Evolutionary conservation across 1,284 basidiomycete genomes (phyloP).

Genomic region (Ceratobasidium sp.): DNA sequence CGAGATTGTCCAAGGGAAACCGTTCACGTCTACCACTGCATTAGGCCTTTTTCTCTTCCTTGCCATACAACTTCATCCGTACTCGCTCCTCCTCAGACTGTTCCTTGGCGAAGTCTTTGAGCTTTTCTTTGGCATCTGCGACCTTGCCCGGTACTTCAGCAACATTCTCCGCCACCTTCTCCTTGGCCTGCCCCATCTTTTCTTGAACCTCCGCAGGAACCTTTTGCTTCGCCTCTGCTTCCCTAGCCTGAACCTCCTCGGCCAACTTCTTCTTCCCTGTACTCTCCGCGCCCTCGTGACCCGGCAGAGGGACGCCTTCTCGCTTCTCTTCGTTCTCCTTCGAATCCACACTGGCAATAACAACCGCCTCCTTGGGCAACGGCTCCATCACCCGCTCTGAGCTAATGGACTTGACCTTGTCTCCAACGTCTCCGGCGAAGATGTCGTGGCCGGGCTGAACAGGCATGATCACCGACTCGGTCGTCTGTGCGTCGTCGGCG

Average conservation of each 20-base stretch:
- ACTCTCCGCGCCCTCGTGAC: slow-evolving; percentile 32
- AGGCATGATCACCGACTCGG: slow-evolving; percentile 55
- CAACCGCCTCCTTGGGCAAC: slow-evolving; percentile 34
- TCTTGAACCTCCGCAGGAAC: slow-evolving; percentile 21
- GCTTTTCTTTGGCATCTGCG: slow-evolving; percentile 55
- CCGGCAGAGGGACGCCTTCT: slow-evolving; percentile 23
- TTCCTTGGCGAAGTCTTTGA: slow-evolving; percentile 15
- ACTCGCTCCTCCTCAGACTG: slow-evolving; percentile 61
- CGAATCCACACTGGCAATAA: slow-evolving; percentile 22
- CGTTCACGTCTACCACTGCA: background rate
- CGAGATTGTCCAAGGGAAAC: slow-evolving; percentile 29
- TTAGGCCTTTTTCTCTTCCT: slow-evolving; percentile 24
- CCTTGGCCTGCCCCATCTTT: slow-evolving; percentile 7
- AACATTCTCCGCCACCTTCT: slow-evolving; percentile 44
- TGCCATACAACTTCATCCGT: slow-evolving; percentile 63
- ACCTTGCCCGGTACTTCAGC: slow-evolving; percentile 60
- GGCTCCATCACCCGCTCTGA: slow-evolving; percentile 56
- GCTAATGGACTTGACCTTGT: slow-evolving; percentile 52
- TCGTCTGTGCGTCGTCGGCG: slow-evolving; percentile 50
- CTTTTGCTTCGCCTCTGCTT: slow-evolving; percentile 11
- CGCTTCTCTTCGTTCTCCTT: slow-evolving; percentile 48
- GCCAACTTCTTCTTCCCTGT: slow-evolving; percentile 40
- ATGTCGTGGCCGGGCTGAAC: slow-evolving; percentile 75
- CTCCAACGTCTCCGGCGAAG: slow-evolving; percentile 58
- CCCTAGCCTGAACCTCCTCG: slow-evolving; percentile 40